These are phyloP conservation scores for Hamamelis virginiana DNA, from an alignment of 164 flowering plant species.

Conservation along the genomic window DNA sequence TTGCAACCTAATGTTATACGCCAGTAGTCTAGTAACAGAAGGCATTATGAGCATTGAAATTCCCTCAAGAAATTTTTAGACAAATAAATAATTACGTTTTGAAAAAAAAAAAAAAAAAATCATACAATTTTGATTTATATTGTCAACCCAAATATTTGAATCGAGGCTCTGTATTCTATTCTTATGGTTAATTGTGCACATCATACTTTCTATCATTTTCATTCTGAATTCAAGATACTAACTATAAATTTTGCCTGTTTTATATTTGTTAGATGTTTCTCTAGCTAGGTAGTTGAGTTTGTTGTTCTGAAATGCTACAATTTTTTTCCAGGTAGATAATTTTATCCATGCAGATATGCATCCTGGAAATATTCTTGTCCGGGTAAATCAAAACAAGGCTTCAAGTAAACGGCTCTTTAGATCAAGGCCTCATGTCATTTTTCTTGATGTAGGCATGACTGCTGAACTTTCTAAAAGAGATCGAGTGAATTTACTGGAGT, in stretches of 20 bases:
- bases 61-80: too few relatives aligned
- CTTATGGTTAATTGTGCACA: background rate
- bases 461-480: conserved; percentile 74
- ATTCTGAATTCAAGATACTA: background rate
- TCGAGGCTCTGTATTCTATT: too few relatives aligned
- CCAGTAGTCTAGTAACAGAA: too few relatives aligned
- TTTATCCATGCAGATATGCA: conserved; percentile 91
- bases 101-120: too few relatives aligned
- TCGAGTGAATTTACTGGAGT: conserved; percentile 51
- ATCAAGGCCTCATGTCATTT: conserved; percentile 65
- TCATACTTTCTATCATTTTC: background rate
- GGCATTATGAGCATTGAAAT: too few relatives aligned
- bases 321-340: conserved; percentile 68
- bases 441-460: conserved; percentile 87
- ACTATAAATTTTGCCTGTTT: background rate
- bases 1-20: too few relatives aligned
- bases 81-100: too few relatives aligned
- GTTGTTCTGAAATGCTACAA: background rate
- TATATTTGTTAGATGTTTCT: background rate
- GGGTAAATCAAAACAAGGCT: conserved; percentile 34
- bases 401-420: conserved; percentile 43
- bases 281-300: background rate
- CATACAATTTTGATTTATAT: too few relatives aligned
- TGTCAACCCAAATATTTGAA: too few relatives aligned
- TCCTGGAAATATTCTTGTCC: conserved; percentile 84